Conservation (phyloP, 2,329 filamentous ascomycete species). For the Neoascochyta sp. region DNA sequence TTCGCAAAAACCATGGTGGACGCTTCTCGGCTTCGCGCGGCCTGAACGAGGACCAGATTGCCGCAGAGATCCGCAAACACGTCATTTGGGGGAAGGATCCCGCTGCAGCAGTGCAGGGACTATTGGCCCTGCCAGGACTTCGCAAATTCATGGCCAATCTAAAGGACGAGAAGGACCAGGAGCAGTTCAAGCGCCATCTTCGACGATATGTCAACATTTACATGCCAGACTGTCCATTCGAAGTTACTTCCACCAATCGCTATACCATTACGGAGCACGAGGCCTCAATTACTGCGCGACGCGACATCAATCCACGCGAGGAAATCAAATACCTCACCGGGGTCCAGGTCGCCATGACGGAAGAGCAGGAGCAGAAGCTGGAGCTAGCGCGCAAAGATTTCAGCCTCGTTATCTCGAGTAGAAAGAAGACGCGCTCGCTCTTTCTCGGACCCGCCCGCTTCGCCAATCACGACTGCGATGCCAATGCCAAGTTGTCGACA, state of each 20-base stretch:
- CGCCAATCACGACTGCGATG: slow-evolving; percentile 93
- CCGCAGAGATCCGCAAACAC: slow-evolving; percentile 57
- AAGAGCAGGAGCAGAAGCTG: slow-evolving; percentile 80
- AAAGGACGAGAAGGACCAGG: slow-evolving; percentile 72
- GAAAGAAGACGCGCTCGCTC: slow-evolving; percentile 83
- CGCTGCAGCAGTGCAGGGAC: slow-evolving; percentile 63
- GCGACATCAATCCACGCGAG: slow-evolving; percentile 74
- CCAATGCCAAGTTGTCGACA: slow-evolving; percentile 84
- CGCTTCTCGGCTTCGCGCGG: slow-evolving; percentile 83
- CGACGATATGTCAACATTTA: slow-evolving; percentile 92
- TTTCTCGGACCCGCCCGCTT: slow-evolving; percentile 95
- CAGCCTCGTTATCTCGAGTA: slow-evolving; percentile 90
- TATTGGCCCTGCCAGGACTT: slow-evolving; percentile 71
- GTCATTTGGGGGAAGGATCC: slow-evolving; percentile 73
- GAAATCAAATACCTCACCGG: slow-evolving; percentile 87
- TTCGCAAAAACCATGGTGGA: slow-evolving; percentile 84
- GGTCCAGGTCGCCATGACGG: slow-evolving; percentile 87
- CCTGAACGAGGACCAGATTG: slow-evolving; percentile 63
- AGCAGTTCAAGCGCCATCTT: slow-evolving; percentile 81
- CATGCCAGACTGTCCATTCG: slow-evolving; percentile 87
- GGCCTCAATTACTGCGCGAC: slow-evolving; percentile 78
- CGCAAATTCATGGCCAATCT: slow-evolving; percentile 66
- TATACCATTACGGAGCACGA: slow-evolving; percentile 91
- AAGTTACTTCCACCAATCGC: slow-evolving; percentile 88
- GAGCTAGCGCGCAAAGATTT: slow-evolving; percentile 86